phyloP scores from a whole-genome alignment of 192 early-diverging fungal genomes.

The Backusella sp. region DNA sequence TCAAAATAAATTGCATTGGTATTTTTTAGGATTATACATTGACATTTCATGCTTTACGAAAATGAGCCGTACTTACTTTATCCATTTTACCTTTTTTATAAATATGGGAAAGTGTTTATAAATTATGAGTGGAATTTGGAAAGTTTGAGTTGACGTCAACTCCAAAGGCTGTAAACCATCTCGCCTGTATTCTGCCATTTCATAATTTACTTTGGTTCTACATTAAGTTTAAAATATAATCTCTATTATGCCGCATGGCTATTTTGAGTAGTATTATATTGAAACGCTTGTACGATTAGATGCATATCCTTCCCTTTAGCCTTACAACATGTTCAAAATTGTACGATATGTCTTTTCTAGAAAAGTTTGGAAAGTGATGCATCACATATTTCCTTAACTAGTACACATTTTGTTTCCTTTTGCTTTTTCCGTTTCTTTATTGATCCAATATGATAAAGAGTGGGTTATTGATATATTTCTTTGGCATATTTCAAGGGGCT shows the following conservation, averaged over 20 bases:
- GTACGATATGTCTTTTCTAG: not conserved
- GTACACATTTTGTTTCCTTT: not conserved
- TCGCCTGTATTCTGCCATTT: not conserved
- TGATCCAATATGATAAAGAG: not conserved
- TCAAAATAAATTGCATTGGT: not conserved
- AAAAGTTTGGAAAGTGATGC: not conserved
- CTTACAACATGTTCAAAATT: not conserved
- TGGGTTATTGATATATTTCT: not conserved
- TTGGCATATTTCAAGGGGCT: not conserved
- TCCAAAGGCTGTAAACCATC: not conserved
- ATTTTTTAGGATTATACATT: not conserved
- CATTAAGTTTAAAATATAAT: not conserved
- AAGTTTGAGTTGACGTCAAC: not conserved
- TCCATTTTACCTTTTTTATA: not conserved
- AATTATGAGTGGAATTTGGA: not conserved
- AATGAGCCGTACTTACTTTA: not conserved
- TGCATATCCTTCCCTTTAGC: not conserved
- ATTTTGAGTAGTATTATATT: not conserved
- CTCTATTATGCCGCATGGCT: not conserved
- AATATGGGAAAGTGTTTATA: not conserved
- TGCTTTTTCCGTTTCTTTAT: not conserved
- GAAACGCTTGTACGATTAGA: not conserved
- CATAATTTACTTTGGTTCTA: not conserved
- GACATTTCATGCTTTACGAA: not conserved
- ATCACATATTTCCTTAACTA: not conserved